Evolutionary conservation across 1,284 basidiomycete genomes (phyloP).

Genomic region (Pterulicium gracile): DNA sequence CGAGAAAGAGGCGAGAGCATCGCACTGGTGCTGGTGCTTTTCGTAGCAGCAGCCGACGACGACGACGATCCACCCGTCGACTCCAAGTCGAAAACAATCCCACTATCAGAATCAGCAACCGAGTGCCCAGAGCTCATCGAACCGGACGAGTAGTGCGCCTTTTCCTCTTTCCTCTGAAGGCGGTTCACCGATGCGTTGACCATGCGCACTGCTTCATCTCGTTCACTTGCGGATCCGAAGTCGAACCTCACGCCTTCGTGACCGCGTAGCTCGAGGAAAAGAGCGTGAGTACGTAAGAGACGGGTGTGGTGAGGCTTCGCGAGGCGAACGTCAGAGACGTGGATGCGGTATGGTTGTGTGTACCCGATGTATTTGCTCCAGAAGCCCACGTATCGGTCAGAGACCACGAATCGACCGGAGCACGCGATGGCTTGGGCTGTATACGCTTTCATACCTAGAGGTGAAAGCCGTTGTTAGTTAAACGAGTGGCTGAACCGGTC

Average conservation of each 20-base stretch:
- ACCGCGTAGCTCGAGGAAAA: conserved; percentile 39
- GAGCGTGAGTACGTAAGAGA: conserved; percentile 29
- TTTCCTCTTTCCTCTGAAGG: neutral
- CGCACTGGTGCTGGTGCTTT: conserved; percentile 19
- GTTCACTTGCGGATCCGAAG: conserved; percentile 30
- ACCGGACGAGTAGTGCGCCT: conserved; percentile 5
- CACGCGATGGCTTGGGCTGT: conserved; percentile 24
- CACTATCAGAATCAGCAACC: neutral
- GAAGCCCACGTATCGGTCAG: conserved; percentile 31
- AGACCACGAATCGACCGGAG: conserved; percentile 34
- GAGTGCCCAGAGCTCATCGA: neutral
- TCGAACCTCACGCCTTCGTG: conserved; percentile 39
- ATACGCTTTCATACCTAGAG: conserved; percentile 27
- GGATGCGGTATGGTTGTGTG: conserved; percentile 40
- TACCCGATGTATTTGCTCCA: conserved; percentile 36
- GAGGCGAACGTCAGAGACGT: conserved; percentile 29
- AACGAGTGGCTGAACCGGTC: neutral
- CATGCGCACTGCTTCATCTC: conserved; percentile 34
- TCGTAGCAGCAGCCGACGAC: conserved; percentile 5
- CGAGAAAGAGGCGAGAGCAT: conserved; percentile 30
- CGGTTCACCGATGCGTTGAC: conserved; percentile 18
- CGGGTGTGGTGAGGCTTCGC: conserved; percentile 24
- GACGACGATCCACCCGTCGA: too few species aligned
- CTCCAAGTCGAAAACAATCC: neutral
- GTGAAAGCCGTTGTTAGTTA: too few species aligned